Evolutionary conservation across 2,329 filamentous ascomycete genomes (phyloP), one percentile per base, ranked within the genome.

Genomic region (Pyrenophora seminiperda): DNA sequence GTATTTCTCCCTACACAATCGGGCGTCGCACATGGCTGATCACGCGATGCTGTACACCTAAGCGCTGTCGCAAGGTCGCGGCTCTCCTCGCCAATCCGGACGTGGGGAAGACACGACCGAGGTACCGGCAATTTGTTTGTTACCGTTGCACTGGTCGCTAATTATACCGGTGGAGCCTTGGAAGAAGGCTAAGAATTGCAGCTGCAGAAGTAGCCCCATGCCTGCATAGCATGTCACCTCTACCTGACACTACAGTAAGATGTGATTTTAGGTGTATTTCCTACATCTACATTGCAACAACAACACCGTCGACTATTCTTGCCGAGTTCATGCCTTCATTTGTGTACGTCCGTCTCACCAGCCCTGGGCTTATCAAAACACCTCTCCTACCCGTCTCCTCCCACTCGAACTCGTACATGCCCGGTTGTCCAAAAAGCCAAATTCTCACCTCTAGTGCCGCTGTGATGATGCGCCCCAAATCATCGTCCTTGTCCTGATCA

Each of bases 401-500:
- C 68, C 65, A 70, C 22, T 63, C 43, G 32, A 65, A 69, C 15
- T 61, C 56, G 46, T 65, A 70, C 17, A 56, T 37, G 5, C 43
- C 60, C 5, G 56, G 52, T 45, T 69, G 63, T 2, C 68, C 68
- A 15, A 53, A 63, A 13, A 72, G 18, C 69, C 69, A 72, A 4
- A 72, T 48, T 13, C 54, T 59, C 7, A 62, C 20, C 19, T 70
- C 62, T 18, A 70, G 41, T 2, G 63, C 61, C n/a, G 57, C 58
- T 9, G 32, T 53, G 9, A 72, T 65, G 20, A 70, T 54, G 5
- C 53, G 49, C 4, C 61, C 53, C 1, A 72, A 58, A 34, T 68
- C 59, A 7, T 65, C 60, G 6, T 72, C 69, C 29, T 61, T 62
- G 7, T 68, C 67, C 19, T 61, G 54, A 29, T 72, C 69, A 9